phyloP scores from a whole-genome alignment of 1,284 basidiomycete genomes.

The Malassezia furfur region DNA sequence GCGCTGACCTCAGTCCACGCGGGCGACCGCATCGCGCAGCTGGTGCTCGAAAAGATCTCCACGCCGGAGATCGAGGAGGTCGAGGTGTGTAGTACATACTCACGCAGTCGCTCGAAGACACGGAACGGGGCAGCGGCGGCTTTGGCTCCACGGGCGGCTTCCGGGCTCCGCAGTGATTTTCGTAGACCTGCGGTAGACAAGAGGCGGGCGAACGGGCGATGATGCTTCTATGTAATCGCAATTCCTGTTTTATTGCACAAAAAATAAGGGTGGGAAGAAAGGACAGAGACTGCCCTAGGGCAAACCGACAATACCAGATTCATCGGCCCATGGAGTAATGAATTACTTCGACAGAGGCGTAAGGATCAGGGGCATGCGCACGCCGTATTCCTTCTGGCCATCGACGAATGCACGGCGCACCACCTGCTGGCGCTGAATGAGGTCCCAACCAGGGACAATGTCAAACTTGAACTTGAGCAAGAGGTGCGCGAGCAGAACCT shows the following conservation, averaged over 20 bases:
- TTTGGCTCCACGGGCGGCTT: slow-evolving; percentile 83
- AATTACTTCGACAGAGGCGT: slow-evolving; percentile 6
- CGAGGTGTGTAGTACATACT: slow-evolving; percentile 52
- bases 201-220: background rate
- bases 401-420: slow-evolving; percentile 19
- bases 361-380: slow-evolving; percentile 19
- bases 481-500: slow-evolving; percentile 15
- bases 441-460: slow-evolving; percentile 15
- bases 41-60: slow-evolving; percentile 81
- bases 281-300: background rate
- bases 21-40: slow-evolving; percentile 86
- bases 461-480: slow-evolving; percentile 16
- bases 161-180: background rate
- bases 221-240: background rate
- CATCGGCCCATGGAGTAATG: too few species aligned
- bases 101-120: slow-evolving; percentile 66
- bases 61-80: slow-evolving; percentile 79
- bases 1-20: slow-evolving; percentile 59
- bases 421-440: slow-evolving; percentile 18
- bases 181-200: background rate
- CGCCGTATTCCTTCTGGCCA: slow-evolving; percentile 13
- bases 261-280: background rate
- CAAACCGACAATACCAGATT: background rate
- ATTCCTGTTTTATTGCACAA: too few species aligned
- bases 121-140: slow-evolving; percentile 71